Evolutionary conservation across 768 basidiomycete genomes (phyloP).

Genomic region (Suillus bovinus): DNA sequence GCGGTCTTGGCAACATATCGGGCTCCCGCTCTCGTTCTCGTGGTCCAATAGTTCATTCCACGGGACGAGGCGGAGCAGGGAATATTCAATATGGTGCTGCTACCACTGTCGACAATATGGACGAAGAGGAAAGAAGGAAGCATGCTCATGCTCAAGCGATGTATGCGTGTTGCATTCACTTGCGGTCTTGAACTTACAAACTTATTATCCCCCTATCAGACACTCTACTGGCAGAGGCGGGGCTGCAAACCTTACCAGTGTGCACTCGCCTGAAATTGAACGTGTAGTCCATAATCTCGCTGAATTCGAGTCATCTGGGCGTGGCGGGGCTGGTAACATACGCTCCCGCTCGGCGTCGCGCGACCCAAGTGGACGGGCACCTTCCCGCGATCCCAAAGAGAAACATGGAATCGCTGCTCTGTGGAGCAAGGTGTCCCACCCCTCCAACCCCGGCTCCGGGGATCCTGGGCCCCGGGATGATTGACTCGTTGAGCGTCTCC

Average conservation of each 20-base stretch:
- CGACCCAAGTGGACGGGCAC: slow-evolving; percentile 25
- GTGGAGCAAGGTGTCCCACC: slow-evolving; percentile 31
- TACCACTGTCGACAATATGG: slow-evolving; percentile 24
- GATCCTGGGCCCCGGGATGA: not conserved
- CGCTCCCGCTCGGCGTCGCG: slow-evolving; percentile 38
- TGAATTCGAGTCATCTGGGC: slow-evolving; percentile 47
- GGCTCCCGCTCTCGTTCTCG: slow-evolving; percentile 51
- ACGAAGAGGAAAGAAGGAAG: slow-evolving; percentile 37
- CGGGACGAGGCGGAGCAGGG: slow-evolving; percentile 65
- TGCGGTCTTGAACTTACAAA: slow-evolving; percentile 5
- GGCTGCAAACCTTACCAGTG: slow-evolving; percentile 54
- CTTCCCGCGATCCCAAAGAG: slow-evolving; percentile 22
- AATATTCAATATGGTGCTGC: slow-evolving; percentile 45
- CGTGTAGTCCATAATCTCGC: slow-evolving; percentile 21
- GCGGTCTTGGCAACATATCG: slow-evolving; percentile 63
- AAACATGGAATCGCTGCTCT: slow-evolving; percentile 32
- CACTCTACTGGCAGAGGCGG: slow-evolving; percentile 75
- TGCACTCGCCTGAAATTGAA: slow-evolving; percentile 41
- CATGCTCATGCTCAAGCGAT: slow-evolving; percentile 34
- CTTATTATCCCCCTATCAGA: slow-evolving; percentile 30
- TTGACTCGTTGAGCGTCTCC: slow-evolving; percentile 4
- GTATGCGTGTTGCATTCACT: slow-evolving; percentile 35
- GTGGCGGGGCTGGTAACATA: slow-evolving; percentile 67
- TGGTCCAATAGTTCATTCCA: slow-evolving; percentile 44
- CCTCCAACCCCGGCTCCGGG: not conserved